Conservation (phyloP, 331 rosid species). For the Phaseolus coccineus region DNA sequence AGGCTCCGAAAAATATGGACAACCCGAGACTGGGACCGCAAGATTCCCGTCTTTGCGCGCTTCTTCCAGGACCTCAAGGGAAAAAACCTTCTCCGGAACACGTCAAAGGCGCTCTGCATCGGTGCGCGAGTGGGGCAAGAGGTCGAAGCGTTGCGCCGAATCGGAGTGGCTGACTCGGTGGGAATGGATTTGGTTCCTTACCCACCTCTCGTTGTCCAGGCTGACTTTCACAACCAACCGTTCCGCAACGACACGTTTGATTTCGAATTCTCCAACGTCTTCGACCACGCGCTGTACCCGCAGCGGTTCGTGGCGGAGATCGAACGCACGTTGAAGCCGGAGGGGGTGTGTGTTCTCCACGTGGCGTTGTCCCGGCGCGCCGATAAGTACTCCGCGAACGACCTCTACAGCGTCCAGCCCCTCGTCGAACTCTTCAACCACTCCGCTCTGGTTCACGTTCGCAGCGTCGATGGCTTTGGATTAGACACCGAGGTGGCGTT, state of each 20-base stretch:
- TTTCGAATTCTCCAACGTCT: constrained; percentile 94
- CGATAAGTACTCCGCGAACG: constrained; percentile 93
- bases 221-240: constrained; percentile 86
- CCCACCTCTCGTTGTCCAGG: constrained; percentile 80
- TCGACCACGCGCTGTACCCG: constrained; percentile 95
- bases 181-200: constrained; percentile 89
- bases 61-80: constrained; percentile 59
- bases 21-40: constrained; percentile 94
- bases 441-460: constrained; percentile 63
- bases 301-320: constrained; percentile 75
- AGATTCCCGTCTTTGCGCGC: constrained; percentile 67
- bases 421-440: constrained; percentile 61
- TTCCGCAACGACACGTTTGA: constrained; percentile 66
- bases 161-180: constrained; percentile 71
- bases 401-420: constrained; percentile 70
- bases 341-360: constrained; percentile 82
- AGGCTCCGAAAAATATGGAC: constrained; percentile 83
- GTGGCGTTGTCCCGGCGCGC: constrained; percentile 68
- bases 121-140: constrained; percentile 96
- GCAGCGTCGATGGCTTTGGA: constrained; percentile 84
- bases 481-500: constrained; percentile 83
- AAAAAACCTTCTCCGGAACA: constrained; percentile 50
- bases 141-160: constrained; percentile 73
- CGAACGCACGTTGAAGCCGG: constrained; percentile 78
- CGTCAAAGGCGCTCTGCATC: constrained; percentile 68